A percentile compares a stretch with the other conserved stretches of the same genome.
Evolutionary conservation across 2,329 filamentous ascomycete genomes (phyloP).

Genomic region (Calonectria pseudoturangicola): DNA sequence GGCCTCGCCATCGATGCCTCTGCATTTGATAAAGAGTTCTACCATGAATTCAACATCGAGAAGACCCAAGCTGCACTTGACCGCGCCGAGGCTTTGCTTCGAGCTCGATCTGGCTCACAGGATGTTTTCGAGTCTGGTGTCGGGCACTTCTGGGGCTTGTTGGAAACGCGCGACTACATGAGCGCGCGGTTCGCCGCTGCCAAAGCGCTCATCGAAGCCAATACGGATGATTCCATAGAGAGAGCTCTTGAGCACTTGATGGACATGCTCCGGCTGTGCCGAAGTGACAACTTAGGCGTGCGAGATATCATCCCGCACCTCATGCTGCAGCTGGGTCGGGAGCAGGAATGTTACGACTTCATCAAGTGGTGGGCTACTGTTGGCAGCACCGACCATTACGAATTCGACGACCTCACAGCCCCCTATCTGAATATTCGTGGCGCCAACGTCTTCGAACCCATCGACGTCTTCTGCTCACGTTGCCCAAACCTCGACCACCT

Average conservation of each 20-base stretch:
- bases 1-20: neutral
- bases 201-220: slow-evolving; percentile 7
- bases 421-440: slow-evolving; percentile 12
- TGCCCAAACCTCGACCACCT: slow-evolving; percentile 33
- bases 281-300: slow-evolving; percentile 48
- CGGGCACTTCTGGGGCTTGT: slow-evolving; percentile 4
- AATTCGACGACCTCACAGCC: neutral
- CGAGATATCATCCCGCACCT: slow-evolving; percentile 51
- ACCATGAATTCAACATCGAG: neutral
- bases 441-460: slow-evolving; percentile 18
- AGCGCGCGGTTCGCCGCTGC: slow-evolving; percentile 16
- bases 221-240: slow-evolving; percentile 58
- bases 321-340: slow-evolving; percentile 56
- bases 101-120: neutral
- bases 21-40: too few relatives aligned
- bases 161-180: slow-evolving; percentile 9
- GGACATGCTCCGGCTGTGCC: slow-evolving; percentile 58
- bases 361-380: slow-evolving; percentile 21
- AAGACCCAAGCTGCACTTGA: neutral
- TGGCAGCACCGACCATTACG: neutral
- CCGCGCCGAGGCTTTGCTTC: neutral
- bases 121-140: neutral
- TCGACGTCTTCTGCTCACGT: slow-evolving; percentile 6
- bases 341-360: slow-evolving; percentile 54
- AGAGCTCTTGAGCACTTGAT: slow-evolving; percentile 59